Conservation (phyloP, 352 stramenopile genomes). For the Phytopythium chamaehyphon region DNA sequence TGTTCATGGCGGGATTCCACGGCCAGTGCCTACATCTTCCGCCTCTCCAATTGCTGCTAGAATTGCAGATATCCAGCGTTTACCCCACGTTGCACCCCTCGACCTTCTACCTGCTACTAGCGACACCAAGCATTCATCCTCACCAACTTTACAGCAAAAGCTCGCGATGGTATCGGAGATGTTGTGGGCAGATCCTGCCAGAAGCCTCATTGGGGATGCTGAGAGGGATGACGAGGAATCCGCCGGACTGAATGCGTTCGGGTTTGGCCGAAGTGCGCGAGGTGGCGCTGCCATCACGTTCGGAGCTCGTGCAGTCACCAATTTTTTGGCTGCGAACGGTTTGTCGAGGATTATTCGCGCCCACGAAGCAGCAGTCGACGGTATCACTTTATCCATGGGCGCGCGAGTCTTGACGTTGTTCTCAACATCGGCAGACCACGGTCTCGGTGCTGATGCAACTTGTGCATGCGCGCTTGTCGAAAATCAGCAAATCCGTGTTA, state of each 20-base stretch:
- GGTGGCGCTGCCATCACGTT: constrained; percentile 73
- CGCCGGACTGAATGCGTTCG: constrained; percentile 41
- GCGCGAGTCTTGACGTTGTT: constrained; percentile 67
- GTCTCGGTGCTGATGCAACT: constrained; percentile 47
- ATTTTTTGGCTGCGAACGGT: constrained; percentile 52
- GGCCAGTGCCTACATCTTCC: constrained; percentile 77
- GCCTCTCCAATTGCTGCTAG: constrained; percentile 10
- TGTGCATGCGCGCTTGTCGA: constrained; percentile 71
- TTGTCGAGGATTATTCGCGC: constrained; percentile 69
- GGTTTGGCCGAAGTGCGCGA: constrained; percentile 45
- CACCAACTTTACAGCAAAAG: constrained; percentile 11
- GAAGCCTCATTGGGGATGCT: constrained; percentile 8
- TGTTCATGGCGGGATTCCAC: constrained; percentile 96
- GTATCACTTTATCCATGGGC: constrained; percentile 51
- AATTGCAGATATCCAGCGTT: constrained; percentile 44
- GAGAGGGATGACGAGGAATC: constrained; percentile 2
- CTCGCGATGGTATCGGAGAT: constrained; percentile 61
- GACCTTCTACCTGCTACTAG: constrained; percentile 39
- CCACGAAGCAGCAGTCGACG: constrained; percentile 84
- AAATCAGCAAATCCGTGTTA: constrained; percentile 42
- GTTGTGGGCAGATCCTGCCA: constrained; percentile 50
- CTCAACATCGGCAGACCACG: constrained; percentile 71
- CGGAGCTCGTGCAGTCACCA: constrained; percentile 52
- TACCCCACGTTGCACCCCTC: constrained; percentile 27
- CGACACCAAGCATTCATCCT: constrained; percentile 20